Evolutionary conservation across 257 asterid genomes (phyloP), one percentile per base, ranked within the genome.

Genomic region (Salvia hispanica): DNA sequence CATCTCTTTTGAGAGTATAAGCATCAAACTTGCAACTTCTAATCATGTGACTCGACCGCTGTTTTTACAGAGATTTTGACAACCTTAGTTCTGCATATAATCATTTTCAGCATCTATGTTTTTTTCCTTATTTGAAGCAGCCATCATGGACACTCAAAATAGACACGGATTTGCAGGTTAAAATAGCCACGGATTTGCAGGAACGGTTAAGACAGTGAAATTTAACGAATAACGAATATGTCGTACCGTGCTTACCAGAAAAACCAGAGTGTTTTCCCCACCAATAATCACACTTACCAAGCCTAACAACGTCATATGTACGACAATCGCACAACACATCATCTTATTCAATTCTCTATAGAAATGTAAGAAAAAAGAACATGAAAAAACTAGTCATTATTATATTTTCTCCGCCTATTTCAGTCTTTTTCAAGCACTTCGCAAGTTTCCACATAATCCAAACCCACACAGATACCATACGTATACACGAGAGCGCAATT

Each of bases 121-220:
- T n/a, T n/a, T 39, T 36, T 61, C 42, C 45, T 70, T 43, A 51
- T 51, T 39, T 46, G 16, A 40, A 28, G 62, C 14, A 31, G 47
- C 21, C 46, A 61, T 40, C 54, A 62, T 62, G 48, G 55, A 31
- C 42, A 56, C 63, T 40, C 36, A 52, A 68, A 61, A 36, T 16
- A 47, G 25, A 15, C 62, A 66, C 9, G 31, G 40, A 70, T 13
- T 18, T 50, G 69, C 45, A 6, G 60, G 46, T n/a, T n/a, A 52
- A 68, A 61, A 36, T 16, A 47, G 25, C 10, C 62, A 66, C 9
- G 31, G 40, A 70, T 13, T 18, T 50, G 69, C 45, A 6, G 60
- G 46, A 9, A 16, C 3, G 56, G 25, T 8, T 42, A n/a, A 34
- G 28, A 21, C 28, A 33, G 42, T 25, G n/a, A 62, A 58, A 28